Conservation (phyloP, 495 filamentous ascomycete genomes). For the Antarctomyces pellizariae region DNA sequence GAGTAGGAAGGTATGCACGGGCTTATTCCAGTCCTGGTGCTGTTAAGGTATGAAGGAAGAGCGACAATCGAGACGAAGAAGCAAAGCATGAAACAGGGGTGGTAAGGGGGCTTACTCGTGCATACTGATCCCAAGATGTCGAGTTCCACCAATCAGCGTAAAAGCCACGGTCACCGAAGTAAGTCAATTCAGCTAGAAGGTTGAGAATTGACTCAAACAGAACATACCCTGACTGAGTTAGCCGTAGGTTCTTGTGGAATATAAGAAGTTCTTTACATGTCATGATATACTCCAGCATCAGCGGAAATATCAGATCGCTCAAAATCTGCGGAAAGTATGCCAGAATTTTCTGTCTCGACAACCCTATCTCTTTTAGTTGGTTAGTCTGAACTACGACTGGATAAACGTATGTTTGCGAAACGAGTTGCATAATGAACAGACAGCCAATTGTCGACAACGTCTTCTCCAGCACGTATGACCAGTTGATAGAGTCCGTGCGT, state of each 20-base stretch:
- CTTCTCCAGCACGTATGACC: slow-evolving; percentile 51
- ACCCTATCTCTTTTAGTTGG: slow-evolving; percentile 34
- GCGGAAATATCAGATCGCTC: slow-evolving; percentile 45
- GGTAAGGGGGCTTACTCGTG: slow-evolving; percentile 2
- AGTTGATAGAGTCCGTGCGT: slow-evolving; percentile 39
- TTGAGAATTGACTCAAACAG: slow-evolving; percentile 69
- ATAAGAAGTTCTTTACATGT: slow-evolving; percentile 2
- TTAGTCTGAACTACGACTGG: slow-evolving; percentile 43
- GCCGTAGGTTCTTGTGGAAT: slow-evolving; percentile 3
- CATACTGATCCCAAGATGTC: slow-evolving; percentile 14
- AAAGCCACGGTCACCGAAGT: slow-evolving; percentile 56
- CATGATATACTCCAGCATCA: slow-evolving; percentile 51
- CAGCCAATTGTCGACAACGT: slow-evolving; percentile 40
- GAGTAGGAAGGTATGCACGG: slow-evolving; percentile 47
- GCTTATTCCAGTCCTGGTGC: slow-evolving; percentile 44
- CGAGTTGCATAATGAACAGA: slow-evolving; percentile 36
- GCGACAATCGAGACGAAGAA: neutral
- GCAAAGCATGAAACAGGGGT: slow-evolving; percentile 1
- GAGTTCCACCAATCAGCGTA: slow-evolving; percentile 53
- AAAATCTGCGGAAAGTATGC: slow-evolving; percentile 45
- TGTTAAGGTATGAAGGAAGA: neutral
- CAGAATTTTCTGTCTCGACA: slow-evolving; percentile 33
- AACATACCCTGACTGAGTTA: slow-evolving; percentile 36
- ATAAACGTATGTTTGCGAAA: slow-evolving; percentile 34
- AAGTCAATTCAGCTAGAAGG: slow-evolving; percentile 45